Evolutionary conservation across 2,329 filamentous ascomycete species (phyloP).

Genomic region (Curvularia eragrostidis): DNA sequence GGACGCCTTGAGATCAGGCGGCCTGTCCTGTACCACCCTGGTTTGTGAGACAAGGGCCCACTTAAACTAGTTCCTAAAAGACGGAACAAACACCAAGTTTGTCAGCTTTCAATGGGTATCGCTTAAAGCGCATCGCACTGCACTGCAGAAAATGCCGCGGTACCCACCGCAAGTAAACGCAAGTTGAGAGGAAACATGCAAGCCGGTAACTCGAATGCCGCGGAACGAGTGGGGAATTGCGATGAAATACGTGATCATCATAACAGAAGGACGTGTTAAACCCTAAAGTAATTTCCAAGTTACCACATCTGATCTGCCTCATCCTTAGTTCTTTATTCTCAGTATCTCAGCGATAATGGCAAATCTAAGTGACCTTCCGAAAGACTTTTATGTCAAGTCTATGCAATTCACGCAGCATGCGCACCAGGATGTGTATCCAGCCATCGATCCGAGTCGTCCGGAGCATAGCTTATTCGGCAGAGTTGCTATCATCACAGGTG

Average conservation of each 20-base stretch:
- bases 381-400: constrained; percentile 21
- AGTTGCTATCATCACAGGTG: constrained; percentile 51
- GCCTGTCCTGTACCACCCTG: neutral
- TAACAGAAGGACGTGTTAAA: neutral
- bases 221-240: neutral
- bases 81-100: neutral
- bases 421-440: constrained; percentile 49
- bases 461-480: constrained; percentile 45
- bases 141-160: too few relatives aligned
- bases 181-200: neutral
- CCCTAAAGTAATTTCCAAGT: neutral
- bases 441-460: constrained; percentile 48
- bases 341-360: constrained; percentile 7
- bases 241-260: neutral
- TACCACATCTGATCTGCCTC: neutral
- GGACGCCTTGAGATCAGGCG: neutral
- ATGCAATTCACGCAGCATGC: constrained; percentile 20
- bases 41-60: neutral
- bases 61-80: neutral
- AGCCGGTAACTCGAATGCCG: neutral
- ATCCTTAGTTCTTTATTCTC: neutral
- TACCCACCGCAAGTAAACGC: neutral
- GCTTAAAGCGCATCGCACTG: neutral
- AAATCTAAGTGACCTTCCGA: constrained; percentile 20
- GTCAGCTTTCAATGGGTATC: neutral